A percentile compares a stretch with the other conserved stretches of the same genome.
These are phyloP conservation scores for Westerdykella sp. DNA, from an alignment of 2,329 filamentous ascomycete species.

Conservation along the genomic window DNA sequence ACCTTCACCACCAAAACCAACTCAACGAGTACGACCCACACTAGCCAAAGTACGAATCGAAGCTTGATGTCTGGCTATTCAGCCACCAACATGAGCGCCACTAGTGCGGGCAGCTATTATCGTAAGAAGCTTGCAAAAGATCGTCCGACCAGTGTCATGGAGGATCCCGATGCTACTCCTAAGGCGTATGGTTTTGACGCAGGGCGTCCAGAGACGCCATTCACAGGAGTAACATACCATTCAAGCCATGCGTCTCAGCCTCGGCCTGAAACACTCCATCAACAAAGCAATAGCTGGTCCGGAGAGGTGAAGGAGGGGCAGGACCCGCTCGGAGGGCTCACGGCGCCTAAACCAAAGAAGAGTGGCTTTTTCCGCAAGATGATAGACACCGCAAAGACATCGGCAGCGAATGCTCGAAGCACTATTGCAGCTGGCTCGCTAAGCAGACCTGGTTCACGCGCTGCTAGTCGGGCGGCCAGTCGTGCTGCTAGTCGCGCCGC, in stretches of 20 bases:
- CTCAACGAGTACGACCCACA: constrained; percentile 61
- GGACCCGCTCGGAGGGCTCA: constrained; percentile 70
- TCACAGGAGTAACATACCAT: constrained; percentile 82
- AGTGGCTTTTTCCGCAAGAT: constrained; percentile 94
- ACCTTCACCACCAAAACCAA: constrained; percentile 87
- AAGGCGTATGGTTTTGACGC: constrained; percentile 37
- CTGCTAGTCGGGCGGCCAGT: constrained; percentile 36
- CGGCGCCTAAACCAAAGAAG: constrained; percentile 67
- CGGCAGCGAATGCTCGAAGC: constrained; percentile 80
- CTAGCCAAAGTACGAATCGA: constrained; percentile 66
- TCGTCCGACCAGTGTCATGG: constrained; percentile 60
- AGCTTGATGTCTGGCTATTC: constrained; percentile 93
- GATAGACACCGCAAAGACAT: constrained; percentile 87
- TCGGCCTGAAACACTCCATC: constrained; percentile 47
- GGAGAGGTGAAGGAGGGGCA: constrained; percentile 57
- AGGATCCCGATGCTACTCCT: constrained; percentile 40
- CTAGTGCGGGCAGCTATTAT: constrained; percentile 88
- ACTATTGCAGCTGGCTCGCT: constrained; percentile 62
- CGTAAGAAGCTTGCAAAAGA: constrained; percentile 57
- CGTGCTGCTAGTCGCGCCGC: constrained; percentile 33
- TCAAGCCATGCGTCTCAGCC: constrained; percentile 71
- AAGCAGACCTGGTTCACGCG: constrained; percentile 39
- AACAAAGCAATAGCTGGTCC: constrained; percentile 42
- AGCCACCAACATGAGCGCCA: constrained; percentile 85
- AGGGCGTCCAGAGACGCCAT: constrained; percentile 46